These are phyloP conservation scores for Kazachstania bromeliacearum DNA, from an alignment of 805 yeast genomes.

Conservation along the genomic window DNA sequence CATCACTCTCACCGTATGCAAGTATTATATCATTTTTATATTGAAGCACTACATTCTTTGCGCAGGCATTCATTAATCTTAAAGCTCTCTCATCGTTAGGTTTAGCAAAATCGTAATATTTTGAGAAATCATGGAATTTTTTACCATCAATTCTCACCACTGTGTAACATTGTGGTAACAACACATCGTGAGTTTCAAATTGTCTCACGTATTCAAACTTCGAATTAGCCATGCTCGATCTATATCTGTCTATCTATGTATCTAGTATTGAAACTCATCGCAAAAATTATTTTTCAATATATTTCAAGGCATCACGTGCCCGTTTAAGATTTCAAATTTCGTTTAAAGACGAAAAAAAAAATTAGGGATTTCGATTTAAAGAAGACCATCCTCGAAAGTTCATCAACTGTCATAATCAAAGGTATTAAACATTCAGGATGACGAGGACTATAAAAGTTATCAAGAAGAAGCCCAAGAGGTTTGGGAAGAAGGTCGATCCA, in stretches of 20 bases:
- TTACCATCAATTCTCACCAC: constrained; percentile 87
- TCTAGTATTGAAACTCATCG: background rate
- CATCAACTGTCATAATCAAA: background rate
- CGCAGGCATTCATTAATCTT: constrained; percentile 72
- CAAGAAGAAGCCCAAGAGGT: constrained; percentile 15
- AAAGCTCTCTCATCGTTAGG: constrained; percentile 83
- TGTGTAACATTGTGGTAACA: constrained; percentile 74
- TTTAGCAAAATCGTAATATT: constrained; percentile 62
- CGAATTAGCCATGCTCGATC: constrained; percentile 61
- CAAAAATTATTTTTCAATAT: background rate
- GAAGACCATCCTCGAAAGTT: background rate
- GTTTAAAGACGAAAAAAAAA: no score
- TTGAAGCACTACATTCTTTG: constrained; percentile 49
- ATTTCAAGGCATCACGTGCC: background rate
- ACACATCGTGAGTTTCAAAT: constrained; percentile 64
- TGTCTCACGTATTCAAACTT: constrained; percentile 76
- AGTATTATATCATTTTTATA: constrained; percentile 61
- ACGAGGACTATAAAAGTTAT: constrained; percentile 18
- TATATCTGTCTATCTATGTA: background rate
- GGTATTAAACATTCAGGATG: background rate
- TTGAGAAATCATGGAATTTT: constrained; percentile 82
- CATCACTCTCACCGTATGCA: constrained; percentile 95
- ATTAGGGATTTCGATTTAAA: no score
- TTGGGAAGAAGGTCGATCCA: constrained; percentile 13
- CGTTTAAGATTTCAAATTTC: background rate